Conservation (phyloP, 2,329 filamentous ascomycete species). For the Penicillium sp. region DNA sequence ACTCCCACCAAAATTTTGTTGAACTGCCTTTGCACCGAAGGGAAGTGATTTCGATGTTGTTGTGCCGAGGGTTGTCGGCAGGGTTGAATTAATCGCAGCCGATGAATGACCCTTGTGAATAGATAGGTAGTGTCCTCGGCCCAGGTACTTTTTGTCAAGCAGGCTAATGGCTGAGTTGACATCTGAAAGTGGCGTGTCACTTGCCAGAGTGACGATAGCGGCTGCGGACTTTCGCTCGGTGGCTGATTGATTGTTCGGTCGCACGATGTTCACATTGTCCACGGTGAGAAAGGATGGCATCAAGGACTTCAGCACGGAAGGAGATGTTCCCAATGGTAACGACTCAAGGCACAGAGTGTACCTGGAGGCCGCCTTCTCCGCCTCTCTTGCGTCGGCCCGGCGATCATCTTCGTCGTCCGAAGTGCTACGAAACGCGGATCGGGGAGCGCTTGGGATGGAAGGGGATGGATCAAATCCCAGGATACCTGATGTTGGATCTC, state of each 20-base stretch:
- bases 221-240: conserved; percentile 65
- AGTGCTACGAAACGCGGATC: conserved; percentile 34
- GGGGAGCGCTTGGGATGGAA: conserved; percentile 26
- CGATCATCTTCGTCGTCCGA: conserved; percentile 43
- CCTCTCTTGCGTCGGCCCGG: conserved; percentile 35
- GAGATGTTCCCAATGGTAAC: conserved; percentile 49
- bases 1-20: conserved; percentile 42
- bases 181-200: conserved; percentile 73
- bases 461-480: conserved; percentile 37
- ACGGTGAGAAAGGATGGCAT: conserved; percentile 54
- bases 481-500: conserved; percentile 34
- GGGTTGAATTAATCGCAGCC: conserved; percentile 54
- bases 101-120: conserved; percentile 80
- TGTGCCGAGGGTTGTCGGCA: conserved; percentile 43
- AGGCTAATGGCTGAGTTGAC: conserved; percentile 74
- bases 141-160: conserved; percentile 77
- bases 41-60: conserved; percentile 55
- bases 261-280: conserved; percentile 67
- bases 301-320: conserved; percentile 45
- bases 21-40: conserved; percentile 68
- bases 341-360: conserved; percentile 51
- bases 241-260: conserved; percentile 42
- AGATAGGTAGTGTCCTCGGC: conserved; percentile 74
- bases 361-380: conserved; percentile 46
- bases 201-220: conserved; percentile 73